A percentile compares a stretch with the other conserved stretches of the same genome.
Conservation (phyloP, 2,329 filamentous ascomycete genomes). For the Furcasterigmium furcatum region DNA sequence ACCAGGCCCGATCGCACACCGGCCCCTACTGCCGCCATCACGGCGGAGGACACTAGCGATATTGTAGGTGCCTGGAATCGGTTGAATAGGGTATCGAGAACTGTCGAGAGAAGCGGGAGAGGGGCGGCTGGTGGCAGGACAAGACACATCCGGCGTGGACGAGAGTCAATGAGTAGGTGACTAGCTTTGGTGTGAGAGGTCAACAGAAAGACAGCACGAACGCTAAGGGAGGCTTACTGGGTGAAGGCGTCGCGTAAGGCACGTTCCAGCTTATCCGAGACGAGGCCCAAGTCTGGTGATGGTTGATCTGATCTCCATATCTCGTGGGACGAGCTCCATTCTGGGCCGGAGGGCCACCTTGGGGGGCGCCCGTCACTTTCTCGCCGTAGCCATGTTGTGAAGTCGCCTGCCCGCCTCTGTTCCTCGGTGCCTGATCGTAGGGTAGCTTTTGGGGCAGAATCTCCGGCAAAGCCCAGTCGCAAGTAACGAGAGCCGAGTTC, state of each 20-base stretch:
- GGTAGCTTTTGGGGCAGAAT: conserved; percentile 69
- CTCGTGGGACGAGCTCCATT: conserved; percentile 65
- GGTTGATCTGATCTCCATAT: conserved; percentile 77
- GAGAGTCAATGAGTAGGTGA: conserved; percentile 65
- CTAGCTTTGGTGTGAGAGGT: neutral
- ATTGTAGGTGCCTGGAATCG: conserved; percentile 78
- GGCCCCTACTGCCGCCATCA: conserved; percentile 72
- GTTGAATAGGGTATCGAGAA: conserved; percentile 76
- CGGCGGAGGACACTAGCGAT: conserved; percentile 74
- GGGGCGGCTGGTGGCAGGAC: conserved; percentile 77
- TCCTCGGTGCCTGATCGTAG: conserved; percentile 72
- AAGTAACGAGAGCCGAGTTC: conserved; percentile 80
- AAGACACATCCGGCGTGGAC: conserved; percentile 70
- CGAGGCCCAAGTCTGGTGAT: conserved; percentile 70
- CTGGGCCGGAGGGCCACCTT: conserved; percentile 38
- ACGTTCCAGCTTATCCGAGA: conserved; percentile 84
- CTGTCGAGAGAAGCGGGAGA: conserved; percentile 70
- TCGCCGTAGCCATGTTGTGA: conserved; percentile 63
- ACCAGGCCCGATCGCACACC: conserved; percentile 84
- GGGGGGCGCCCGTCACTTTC: conserved; percentile 40
- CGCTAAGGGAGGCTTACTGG: conserved; percentile 46
- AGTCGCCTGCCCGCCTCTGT: conserved; percentile 77
- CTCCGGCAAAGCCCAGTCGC: conserved; percentile 82
- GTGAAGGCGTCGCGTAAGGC: conserved; percentile 78
- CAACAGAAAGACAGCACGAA: neutral